Percentiles rank a stretch among this genome's conserved stretches.
These are phyloP conservation scores for Salvia miltiorrhiza DNA, from an alignment of 257 asterid species.

Conservation along the genomic window DNA sequence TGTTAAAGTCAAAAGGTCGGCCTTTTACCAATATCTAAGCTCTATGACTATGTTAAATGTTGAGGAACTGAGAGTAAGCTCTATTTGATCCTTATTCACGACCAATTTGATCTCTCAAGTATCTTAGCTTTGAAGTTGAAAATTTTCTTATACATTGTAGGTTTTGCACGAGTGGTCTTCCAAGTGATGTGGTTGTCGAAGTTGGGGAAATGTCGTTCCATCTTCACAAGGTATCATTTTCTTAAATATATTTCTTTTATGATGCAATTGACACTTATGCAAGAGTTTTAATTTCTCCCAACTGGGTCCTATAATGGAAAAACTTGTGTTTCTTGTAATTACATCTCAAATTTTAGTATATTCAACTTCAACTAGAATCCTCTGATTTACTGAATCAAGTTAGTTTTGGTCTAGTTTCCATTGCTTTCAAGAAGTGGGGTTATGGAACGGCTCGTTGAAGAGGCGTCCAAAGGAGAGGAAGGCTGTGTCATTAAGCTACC, in stretches of 20 bases:
- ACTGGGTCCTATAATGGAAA: not conserved
- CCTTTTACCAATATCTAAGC: not conserved
- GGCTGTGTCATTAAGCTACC: conserved; percentile 51
- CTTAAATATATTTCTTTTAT: not conserved
- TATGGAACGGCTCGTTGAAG: conserved; percentile 78
- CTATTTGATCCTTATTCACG: not conserved
- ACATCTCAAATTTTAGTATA: not conserved
- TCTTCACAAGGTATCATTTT: conserved; percentile 85
- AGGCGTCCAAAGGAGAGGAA: conserved; percentile 70
- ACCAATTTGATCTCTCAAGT: not conserved
- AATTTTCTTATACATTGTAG: conserved; percentile 29
- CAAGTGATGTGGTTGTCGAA: conserved; percentile 89
- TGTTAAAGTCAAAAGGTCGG: not conserved
- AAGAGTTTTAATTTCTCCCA: not conserved
- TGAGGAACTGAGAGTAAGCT: not conserved
- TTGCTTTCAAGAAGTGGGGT: conserved; percentile 94
- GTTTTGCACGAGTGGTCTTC: conserved; percentile 97
- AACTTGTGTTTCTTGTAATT: not conserved
- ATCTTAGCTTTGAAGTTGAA: not conserved
- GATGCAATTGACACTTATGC: not conserved
- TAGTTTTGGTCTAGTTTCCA: conserved; percentile 60
- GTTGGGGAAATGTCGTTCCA: conserved; percentile 97
- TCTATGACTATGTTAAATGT: not conserved
- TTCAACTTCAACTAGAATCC: not conserved
- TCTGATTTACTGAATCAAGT: not conserved